Percentiles rank a stretch among this genome's conserved stretches.
Conservation (phyloP, 441 rosid species). For the Croton setiger region DNA sequence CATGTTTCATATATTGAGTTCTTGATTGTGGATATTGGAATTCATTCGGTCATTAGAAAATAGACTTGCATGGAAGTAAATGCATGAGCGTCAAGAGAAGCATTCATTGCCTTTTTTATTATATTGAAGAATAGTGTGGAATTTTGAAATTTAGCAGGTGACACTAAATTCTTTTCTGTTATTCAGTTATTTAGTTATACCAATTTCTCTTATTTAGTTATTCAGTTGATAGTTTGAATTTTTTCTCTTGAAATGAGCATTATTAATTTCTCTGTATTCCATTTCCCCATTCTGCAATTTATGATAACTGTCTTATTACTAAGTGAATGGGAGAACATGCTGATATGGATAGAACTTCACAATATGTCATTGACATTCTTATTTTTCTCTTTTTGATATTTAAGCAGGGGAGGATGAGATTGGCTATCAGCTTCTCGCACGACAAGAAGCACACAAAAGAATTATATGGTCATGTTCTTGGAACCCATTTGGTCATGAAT, state of each 20-base stretch:
- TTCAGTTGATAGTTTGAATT: background rate
- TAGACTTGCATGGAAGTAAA: background rate
- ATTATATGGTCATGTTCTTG: conserved; percentile 97
- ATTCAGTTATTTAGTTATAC: background rate
- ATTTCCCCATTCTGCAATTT: background rate
- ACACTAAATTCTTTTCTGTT: background rate
- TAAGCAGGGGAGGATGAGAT: conserved; percentile 46
- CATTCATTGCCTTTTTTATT: background rate
- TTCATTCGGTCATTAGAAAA: background rate
- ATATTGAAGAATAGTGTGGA: background rate
- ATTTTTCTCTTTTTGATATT: background rate
- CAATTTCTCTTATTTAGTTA: background rate
- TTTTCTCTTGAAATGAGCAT: background rate
- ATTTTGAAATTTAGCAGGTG: background rate
- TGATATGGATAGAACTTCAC: conserved; percentile 1
- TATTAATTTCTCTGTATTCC: background rate
- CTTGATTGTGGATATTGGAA: background rate
- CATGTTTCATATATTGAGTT: background rate
- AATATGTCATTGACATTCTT: background rate
- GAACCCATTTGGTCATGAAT: conserved; percentile 90
- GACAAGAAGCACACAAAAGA: conserved; percentile 90
- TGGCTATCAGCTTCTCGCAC: conserved; percentile 52
- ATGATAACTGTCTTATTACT: background rate
- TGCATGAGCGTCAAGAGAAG: background rate
- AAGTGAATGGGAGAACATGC: background rate